These are phyloP conservation scores for Strobilomyces echinocephalus DNA, from an alignment of 768 basidiomycete genomes.

Conservation along the genomic window DNA sequence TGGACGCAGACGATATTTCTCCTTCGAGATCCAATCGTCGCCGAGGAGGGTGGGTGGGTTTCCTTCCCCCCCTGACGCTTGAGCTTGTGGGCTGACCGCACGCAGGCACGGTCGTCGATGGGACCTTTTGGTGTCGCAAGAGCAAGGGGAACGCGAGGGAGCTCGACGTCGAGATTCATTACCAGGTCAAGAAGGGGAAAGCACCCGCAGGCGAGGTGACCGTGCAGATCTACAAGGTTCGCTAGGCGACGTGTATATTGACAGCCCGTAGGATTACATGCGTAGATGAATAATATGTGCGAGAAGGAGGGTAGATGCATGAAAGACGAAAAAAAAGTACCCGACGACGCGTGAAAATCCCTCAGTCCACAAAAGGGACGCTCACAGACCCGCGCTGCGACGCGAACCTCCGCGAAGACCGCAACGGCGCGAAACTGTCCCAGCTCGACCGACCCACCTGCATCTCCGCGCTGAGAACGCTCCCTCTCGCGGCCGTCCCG, in stretches of 20 bases:
- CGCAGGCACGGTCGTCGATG: slow-evolving; percentile 67
- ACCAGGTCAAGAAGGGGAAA: slow-evolving; percentile 40
- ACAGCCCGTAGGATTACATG: slow-evolving; percentile 4
- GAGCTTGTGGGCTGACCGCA: background rate
- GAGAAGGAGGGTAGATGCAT: too few species aligned
- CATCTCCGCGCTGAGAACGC: slow-evolving; percentile 19
- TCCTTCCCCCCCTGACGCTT: too few species aligned
- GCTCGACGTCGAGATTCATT: slow-evolving; percentile 89
- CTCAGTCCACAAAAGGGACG: background rate
- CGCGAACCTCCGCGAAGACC: slow-evolving; percentile 1
- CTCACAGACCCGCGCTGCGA: background rate
- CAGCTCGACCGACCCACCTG: slow-evolving; percentile 10
- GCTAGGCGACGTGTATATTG: slow-evolving; percentile 33
- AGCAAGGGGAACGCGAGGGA: slow-evolving; percentile 78
- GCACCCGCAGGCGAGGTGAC: slow-evolving; percentile 39
- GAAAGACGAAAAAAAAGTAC: background rate
- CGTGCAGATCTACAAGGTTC: slow-evolving; percentile 77
- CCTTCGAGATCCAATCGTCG: slow-evolving; percentile 70
- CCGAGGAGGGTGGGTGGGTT: slow-evolving; percentile 58
- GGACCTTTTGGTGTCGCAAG: slow-evolving; percentile 82
- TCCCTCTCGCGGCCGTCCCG: slow-evolving; percentile 38
- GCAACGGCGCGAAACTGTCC: slow-evolving; percentile 11
- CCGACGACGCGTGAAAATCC: too few species aligned
- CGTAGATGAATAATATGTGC: too few species aligned
- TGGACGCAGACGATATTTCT: slow-evolving; percentile 97